These are phyloP conservation scores for Alternaria sp. DNA, from an alignment of 2,329 filamentous ascomycete genomes.

Conservation along the genomic window DNA sequence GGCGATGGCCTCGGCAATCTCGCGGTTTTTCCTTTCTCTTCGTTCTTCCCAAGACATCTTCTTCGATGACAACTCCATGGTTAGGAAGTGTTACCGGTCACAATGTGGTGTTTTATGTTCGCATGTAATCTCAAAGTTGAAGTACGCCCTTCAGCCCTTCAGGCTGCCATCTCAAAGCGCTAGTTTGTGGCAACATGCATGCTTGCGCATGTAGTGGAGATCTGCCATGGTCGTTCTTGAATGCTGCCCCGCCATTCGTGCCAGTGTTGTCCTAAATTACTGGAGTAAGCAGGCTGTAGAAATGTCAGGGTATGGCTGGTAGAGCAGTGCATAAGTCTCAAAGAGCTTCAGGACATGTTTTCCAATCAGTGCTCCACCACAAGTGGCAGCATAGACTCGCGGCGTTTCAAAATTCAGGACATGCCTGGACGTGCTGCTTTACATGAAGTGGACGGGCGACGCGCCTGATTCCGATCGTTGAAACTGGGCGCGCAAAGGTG, in stretches of 20 bases:
- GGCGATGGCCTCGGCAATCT: background rate
- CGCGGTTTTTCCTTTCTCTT: background rate
- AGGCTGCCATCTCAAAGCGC: background rate
- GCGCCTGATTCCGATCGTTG: background rate
- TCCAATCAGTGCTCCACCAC: background rate
- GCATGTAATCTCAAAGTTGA: background rate
- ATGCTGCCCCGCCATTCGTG: background rate
- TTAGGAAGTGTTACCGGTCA: too few species aligned
- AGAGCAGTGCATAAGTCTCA: background rate
- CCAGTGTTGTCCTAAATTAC: background rate
- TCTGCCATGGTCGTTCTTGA: background rate
- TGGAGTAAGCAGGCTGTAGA: background rate
- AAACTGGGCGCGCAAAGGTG: background rate
- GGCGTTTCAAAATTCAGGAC: constrained; percentile 4
- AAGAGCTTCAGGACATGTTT: background rate
- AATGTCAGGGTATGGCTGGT: background rate
- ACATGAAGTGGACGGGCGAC: background rate
- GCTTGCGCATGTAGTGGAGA: background rate
- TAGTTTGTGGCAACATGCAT: background rate
- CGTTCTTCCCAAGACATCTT: background rate
- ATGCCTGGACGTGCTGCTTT: background rate
- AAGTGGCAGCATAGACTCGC: background rate
- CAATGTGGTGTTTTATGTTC: too few species aligned
- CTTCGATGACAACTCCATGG: background rate
- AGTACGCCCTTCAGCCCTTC: constrained; percentile 5